Evolutionary conservation across 768 basidiomycete species (phyloP).

Genomic region (Phylloporus sp.): DNA sequence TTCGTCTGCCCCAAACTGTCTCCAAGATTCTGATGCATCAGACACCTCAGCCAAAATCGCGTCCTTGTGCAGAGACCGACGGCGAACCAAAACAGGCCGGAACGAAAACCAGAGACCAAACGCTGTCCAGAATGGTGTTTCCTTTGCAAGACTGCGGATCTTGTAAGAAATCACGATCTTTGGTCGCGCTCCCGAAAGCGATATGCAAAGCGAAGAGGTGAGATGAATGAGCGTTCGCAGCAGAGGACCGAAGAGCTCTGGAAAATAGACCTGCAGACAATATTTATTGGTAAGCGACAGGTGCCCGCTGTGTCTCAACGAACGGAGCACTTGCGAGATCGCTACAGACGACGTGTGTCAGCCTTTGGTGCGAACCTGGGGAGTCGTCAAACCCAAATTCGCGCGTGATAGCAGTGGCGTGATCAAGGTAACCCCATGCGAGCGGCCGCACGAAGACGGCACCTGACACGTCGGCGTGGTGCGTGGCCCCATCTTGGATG

Average conservation of each 20-base stretch:
- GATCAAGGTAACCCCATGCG: constrained; percentile 60
- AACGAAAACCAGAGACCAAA: constrained; percentile 79
- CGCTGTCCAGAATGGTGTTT: constrained; percentile 72
- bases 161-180: constrained; percentile 71
- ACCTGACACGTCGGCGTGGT: constrained; percentile 15
- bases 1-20: constrained; percentile 41
- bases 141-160: constrained; percentile 67
- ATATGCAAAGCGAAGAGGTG: constrained; percentile 49
- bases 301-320: background rate
- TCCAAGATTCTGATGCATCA: constrained; percentile 28
- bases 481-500: background rate
- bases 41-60: background rate
- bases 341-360: constrained; percentile 77
- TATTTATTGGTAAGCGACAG: background rate
- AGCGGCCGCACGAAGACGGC: constrained; percentile 50
- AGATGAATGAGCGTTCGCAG: constrained; percentile 71
- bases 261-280: constrained; percentile 71
- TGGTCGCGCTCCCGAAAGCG: constrained; percentile 7
- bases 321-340: constrained; percentile 61
- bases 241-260: constrained; percentile 73
- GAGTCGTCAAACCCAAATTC: constrained; percentile 32
- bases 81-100: constrained; percentile 44
- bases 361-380: background rate
- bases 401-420: constrained; percentile 39
- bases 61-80: background rate